phyloP scores from a whole-genome alignment of 2,329 filamentous ascomycete species.

The Alternaria arbusti region DNA sequence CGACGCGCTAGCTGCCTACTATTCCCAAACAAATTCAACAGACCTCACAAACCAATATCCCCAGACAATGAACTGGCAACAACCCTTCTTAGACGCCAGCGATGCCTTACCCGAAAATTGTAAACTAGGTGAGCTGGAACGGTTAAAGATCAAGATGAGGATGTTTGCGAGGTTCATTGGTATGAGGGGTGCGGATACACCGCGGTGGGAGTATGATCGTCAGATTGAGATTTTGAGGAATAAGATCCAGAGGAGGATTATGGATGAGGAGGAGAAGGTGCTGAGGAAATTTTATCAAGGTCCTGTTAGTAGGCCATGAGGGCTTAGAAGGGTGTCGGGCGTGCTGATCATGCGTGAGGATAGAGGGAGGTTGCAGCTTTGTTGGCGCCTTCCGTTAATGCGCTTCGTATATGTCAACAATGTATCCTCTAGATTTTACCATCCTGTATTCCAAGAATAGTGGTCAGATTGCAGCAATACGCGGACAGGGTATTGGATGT shows the following conservation, averaged over 20 bases:
- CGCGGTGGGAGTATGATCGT: slow-evolving; percentile 54
- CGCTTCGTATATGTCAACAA: not conserved
- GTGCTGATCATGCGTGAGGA: not conserved
- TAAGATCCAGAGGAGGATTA: slow-evolving; percentile 33
- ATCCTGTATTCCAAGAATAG: not conserved
- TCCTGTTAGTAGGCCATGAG: not conserved
- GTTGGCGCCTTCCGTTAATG: not conserved
- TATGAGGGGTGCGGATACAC: slow-evolving; percentile 66
- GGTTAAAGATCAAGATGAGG: slow-evolving; percentile 65
- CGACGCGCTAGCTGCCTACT: slow-evolving; percentile 73
- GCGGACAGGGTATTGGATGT: not conserved
- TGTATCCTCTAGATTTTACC: not conserved
- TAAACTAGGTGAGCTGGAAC: slow-evolving; percentile 45
- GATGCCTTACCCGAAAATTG: slow-evolving; percentile 23
- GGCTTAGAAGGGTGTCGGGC: not conserved
- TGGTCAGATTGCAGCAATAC: not conserved
- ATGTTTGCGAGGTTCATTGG: slow-evolving; percentile 78
- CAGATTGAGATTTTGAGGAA: slow-evolving; percentile 44
- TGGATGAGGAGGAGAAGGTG: slow-evolving; percentile 18
- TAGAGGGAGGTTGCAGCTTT: not conserved
- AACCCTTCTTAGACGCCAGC: slow-evolving; percentile 46
- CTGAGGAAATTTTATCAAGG: slow-evolving; percentile 18
- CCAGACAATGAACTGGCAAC: slow-evolving; percentile 69
- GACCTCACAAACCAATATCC: slow-evolving; percentile 63
- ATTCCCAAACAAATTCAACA: slow-evolving; percentile 71